Evolutionary conservation across 768 basidiomycete genomes (phyloP).

Genomic region (Epithele typhae): DNA sequence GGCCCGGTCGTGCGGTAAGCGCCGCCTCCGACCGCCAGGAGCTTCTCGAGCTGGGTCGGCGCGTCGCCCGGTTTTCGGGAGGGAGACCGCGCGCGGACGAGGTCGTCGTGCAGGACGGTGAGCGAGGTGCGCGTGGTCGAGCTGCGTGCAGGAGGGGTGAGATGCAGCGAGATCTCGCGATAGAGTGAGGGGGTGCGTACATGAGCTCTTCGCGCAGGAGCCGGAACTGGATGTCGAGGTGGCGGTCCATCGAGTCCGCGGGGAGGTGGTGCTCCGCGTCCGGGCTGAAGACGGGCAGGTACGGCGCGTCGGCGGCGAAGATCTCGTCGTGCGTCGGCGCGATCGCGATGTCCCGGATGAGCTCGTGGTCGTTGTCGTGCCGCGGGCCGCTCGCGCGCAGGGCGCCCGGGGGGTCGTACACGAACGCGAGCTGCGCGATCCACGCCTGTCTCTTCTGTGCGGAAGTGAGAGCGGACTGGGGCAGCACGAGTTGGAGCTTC

Average conservation of each 20-base stretch:
- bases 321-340: conserved; percentile 71
- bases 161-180: no score
- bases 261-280: conserved; percentile 61
- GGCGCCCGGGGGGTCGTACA: conserved; percentile 16
- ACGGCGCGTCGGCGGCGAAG: conserved; percentile 42
- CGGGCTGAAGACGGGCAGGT: conserved; percentile 56
- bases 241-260: conserved; percentile 53
- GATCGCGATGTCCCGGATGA: conserved; percentile 57
- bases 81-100: conserved; percentile 17
- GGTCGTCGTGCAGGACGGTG: conserved; percentile 44
- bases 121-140: conserved; percentile 27
- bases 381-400: conserved; percentile 47
- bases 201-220: conserved; percentile 70
- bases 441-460: conserved; percentile 12
- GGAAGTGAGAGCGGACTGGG: not conserved
- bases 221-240: conserved; percentile 73
- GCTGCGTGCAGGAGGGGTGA: no score
- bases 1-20: conserved; percentile 7
- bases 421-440: conserved; percentile 15
- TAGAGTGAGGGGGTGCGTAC: conserved; percentile 30
- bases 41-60: conserved; percentile 4
- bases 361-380: conserved; percentile 63
- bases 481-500: not conserved
- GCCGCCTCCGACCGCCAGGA: conserved; percentile 22
- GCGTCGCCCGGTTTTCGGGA: not conserved